Conservation (phyloP, 2,329 filamentous ascomycete species). For the Fusarium gaditjirri region DNA sequence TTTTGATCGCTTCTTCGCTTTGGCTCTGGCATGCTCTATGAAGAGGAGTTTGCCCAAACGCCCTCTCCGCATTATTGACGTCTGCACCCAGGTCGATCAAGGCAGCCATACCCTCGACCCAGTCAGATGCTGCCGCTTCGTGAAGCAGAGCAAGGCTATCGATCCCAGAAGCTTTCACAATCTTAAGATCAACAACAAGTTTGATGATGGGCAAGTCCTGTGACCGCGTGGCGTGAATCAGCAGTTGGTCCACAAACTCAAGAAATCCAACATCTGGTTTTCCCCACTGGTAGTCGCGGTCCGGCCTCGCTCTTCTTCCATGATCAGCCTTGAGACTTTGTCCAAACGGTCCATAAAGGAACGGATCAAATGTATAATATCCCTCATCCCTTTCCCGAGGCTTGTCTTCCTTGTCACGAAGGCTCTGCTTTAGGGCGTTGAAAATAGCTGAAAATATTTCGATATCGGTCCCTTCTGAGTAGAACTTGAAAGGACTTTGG, state of each 20-base stretch:
- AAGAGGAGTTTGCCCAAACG: rapidly evolving
- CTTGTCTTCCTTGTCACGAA: neutral
- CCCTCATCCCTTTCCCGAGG: neutral
- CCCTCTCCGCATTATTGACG: neutral
- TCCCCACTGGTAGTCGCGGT: neutral
- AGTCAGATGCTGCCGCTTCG: neutral
- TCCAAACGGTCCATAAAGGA: neutral
- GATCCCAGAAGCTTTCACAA: neutral
- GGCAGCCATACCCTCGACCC: neutral
- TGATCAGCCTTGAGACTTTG: neutral
- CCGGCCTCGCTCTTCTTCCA: neutral
- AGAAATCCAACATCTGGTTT: neutral
- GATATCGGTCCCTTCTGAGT: neutral
- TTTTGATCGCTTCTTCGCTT: neutral
- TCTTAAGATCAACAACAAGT: neutral
- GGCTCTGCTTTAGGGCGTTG: neutral
- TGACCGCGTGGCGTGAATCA: neutral
- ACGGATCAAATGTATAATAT: neutral
- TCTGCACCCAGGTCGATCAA: neutral
- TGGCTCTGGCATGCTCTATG: neutral
- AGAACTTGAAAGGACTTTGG: neutral
- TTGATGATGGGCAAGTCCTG: neutral
- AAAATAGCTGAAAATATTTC: neutral
- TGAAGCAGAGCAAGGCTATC: neutral
- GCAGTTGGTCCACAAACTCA: neutral